A percentile compares a stretch with the other conserved stretches of the same genome.
Evolutionary conservation across 164 flowering plant species (phyloP).

Genomic region (Piper longum): DNA sequence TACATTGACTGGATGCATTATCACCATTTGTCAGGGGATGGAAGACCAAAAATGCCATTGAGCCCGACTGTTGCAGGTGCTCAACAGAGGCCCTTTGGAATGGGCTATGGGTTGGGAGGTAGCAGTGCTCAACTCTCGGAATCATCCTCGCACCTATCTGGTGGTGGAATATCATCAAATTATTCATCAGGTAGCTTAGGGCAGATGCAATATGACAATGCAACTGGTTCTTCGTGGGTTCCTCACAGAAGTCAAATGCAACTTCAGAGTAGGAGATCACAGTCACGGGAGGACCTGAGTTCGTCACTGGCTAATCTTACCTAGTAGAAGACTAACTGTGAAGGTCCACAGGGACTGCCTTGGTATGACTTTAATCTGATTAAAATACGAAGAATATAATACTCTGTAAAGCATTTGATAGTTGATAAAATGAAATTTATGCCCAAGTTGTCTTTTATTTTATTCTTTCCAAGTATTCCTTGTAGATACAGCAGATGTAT

Average conservation of each 20-base stretch:
- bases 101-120: conserved; percentile 39
- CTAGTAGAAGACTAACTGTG: conserved; percentile 33
- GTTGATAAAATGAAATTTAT: background rate
- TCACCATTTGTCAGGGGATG: conserved; percentile 37
- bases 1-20: background rate
- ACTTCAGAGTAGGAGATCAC: conserved; percentile 95
- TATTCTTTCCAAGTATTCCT: background rate
- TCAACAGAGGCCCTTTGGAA: conserved; percentile 47
- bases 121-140: conserved; percentile 64
- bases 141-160: conserved; percentile 44
- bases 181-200: conserved; percentile 81
- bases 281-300: conserved; percentile 88
- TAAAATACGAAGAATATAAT: background rate
- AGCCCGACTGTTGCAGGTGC: conserved; percentile 68
- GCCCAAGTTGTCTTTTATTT: background rate
- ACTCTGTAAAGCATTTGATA: background rate
- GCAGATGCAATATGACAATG: conserved; percentile 72
- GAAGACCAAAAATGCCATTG: conserved; percentile 73
- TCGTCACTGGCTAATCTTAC: conserved; percentile 63
- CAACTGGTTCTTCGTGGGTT: conserved; percentile 54
- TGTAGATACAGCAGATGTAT: background rate
- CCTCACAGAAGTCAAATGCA: conserved; percentile 82
- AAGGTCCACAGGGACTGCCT: background rate
- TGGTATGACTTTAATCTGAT: background rate
- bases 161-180: conserved; percentile 74